Conservation (phyloP, 345 rosid species). For the Euphorbia tirucalli region DNA sequence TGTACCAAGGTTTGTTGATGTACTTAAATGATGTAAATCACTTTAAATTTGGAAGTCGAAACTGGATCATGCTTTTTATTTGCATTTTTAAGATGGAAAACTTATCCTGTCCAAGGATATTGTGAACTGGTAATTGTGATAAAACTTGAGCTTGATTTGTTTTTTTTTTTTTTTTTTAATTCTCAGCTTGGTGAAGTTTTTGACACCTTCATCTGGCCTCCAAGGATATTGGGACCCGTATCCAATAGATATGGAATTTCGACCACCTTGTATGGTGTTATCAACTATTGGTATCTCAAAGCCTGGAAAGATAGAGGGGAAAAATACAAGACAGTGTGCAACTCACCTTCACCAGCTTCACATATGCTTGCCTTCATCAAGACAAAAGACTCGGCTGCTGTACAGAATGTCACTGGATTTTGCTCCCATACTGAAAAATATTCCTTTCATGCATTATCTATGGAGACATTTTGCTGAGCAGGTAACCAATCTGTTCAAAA, state of each 20-base stretch:
- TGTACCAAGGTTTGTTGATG: slow-evolving; percentile 73
- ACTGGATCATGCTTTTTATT: not conserved
- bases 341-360: slow-evolving; percentile 99
- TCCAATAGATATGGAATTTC: slow-evolving; percentile 97
- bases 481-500: slow-evolving; percentile 38
- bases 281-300: slow-evolving; percentile 96
- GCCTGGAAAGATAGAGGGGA: slow-evolving; percentile 89
- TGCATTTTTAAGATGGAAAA: no score
- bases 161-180: slow-evolving; percentile 19
- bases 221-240: slow-evolving; percentile 99
- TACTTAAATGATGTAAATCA: not conserved
- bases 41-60: not conserved
- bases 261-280: slow-evolving; percentile 92
- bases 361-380: slow-evolving; percentile 88
- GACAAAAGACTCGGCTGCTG: slow-evolving; percentile 70
- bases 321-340: slow-evolving; percentile 60
- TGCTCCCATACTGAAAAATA: slow-evolving; percentile 72
- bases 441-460: slow-evolving; percentile 80
- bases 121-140: not conserved
- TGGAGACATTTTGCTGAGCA: slow-evolving; percentile 96
- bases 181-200: slow-evolving; percentile 80
- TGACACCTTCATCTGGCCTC: slow-evolving; percentile 84
- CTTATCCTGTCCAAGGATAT: no score
- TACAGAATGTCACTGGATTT: slow-evolving; percentile 97
- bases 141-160: not conserved